Evolutionary conservation across 495 filamentous ascomycete genomes (phyloP), one percentile per base, ranked within the genome.

Genomic region (Trichoderma orchidacearum): DNA sequence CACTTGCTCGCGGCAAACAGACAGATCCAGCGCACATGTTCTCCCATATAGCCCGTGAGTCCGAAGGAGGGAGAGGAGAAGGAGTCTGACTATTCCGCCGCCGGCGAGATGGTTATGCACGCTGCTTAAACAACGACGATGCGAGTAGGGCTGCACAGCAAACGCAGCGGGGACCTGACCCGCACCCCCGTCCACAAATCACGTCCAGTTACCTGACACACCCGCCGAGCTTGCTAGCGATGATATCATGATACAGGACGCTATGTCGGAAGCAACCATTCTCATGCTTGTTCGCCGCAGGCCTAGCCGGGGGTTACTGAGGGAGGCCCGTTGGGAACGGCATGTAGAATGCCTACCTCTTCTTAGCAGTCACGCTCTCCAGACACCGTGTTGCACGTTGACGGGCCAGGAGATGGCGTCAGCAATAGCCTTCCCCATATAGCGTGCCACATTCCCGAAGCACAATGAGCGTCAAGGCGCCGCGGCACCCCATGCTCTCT

Each of bases 181-280:
- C 41, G 41, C 41, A 48, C 41, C 41, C 41, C 41, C 41, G 41
- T 48, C 21, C 41, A 48, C 41, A 48, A 48, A 23, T 48, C 41
- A 27, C 21, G 41, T 48, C 41, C 41, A 25, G 41, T 23, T 25
- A 48, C 41, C 41, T 48, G 41, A 48, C 41, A 48, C 41, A 48
- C 41, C 41, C 34, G n/a, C n/a, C n/a, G 34, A 3, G 11, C 34
- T 36, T 13, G 34, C 34, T 8, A 48, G 36, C 5, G 7, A 61
- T 61, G 61, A 63, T 57, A 58, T 65, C 61, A 63, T 59, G 59
- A 51, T 51, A 61, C 61, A 60, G 23, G 15, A 45, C 41, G 57
- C 57, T 60, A 61, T 61, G 53, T 21, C 53, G 13, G 41, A 58
- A 59, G 21, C 61, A 57, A 34, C 57, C 54, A 56, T 56, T 58